Evolutionary conservation across 2,329 filamentous ascomycete genomes (phyloP), one percentile per base, ranked within the genome.

Genomic region (Fusarium goolgardi): DNA sequence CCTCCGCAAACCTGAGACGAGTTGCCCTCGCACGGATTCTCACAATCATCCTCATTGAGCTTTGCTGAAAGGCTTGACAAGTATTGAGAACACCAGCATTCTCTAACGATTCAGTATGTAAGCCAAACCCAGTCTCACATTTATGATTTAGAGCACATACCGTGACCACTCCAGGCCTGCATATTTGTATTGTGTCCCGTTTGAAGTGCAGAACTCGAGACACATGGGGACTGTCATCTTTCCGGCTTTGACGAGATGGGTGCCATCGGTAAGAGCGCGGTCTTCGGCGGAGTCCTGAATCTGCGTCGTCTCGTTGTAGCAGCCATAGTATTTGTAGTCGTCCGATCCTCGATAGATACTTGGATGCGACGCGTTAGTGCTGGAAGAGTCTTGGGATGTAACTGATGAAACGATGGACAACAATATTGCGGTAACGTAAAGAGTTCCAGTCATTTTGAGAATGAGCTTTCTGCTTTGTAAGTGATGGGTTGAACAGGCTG

Each of bases 1-100:
- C 86, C 87, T 20, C 87, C 87, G 63, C 87, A 90, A 3, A 83
- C 78, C 49, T 84, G 80, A 2, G 76, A 79, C 18, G 76, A 75
- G 72, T 87, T 83, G 3, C 86, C 87, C 45, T 84, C 81, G 67
- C 88, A 90, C 0, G 84, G 76, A 32, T 83, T 79, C 58, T 83
- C 76, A 75, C 87, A 90, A 4, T 77, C 76, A 20, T 67, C 69
- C 23, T 88, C 85, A 31, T 79, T 70, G 12, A 87, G 74, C 63
- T 81, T 80, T 12, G 71, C 74, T 18, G 84, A 81, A 25, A 86
- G 79, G 11, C 77, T 75, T 11, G 81, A 81, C n/a, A 89, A 71
- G 46, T 78, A 78, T 20, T 82, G 78, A 23, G 84, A 81, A 75
- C 88, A 90, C 82, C 85, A 89, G 80, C 87, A 90, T 78, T 89